Evolutionary conservation across 208 protist species (phyloP).

Genomic region (Endotrypanum monterogeii): DNA sequence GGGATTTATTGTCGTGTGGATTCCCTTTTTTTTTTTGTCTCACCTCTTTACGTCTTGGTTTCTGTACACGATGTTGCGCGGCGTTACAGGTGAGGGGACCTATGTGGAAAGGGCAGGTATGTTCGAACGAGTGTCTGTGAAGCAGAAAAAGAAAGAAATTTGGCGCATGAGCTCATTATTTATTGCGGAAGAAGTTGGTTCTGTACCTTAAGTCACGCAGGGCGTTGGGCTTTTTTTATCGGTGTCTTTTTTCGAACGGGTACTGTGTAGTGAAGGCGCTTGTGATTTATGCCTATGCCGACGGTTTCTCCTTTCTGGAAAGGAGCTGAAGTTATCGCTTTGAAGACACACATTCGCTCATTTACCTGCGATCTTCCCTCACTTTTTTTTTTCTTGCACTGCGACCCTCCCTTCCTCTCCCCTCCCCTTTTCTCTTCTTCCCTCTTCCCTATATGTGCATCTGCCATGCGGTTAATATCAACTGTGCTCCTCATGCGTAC

Average conservation of each 20-base stretch:
- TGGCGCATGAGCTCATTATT: neutral
- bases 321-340: neutral
- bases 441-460: no score
- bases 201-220: neutral
- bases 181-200: neutral
- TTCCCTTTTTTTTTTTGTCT: neutral
- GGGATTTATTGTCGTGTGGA: no score
- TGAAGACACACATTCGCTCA: neutral
- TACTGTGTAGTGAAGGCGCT: neutral
- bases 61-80: neutral
- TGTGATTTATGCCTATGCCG: neutral
- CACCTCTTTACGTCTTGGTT: neutral
- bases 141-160: neutral
- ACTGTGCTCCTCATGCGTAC: neutral
- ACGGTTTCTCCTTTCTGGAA: neutral
- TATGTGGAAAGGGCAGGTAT: neutral
- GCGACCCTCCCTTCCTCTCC: no score
- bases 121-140: neutral
- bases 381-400: no score
- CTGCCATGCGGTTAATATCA: neutral
- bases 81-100: no score
- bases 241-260: neutral
- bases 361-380: neutral
- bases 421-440: no score
- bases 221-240: neutral